phyloP scores from a whole-genome alignment of 2,329 filamentous ascomycete genomes.

The Xylaria hypoxylon region DNA sequence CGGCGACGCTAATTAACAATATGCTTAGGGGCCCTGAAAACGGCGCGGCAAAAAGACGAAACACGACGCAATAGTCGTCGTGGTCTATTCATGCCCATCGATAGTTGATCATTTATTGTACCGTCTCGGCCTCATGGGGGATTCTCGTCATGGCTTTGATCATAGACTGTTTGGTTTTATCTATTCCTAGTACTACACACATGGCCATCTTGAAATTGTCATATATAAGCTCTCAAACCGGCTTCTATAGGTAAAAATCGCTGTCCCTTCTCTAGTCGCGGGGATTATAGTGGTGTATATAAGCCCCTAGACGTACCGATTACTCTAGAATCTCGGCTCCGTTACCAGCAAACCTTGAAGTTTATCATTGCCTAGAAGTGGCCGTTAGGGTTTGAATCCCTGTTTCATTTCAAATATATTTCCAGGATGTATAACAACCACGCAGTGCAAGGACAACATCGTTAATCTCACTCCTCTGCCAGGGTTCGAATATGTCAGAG shows the following conservation, averaged over 20 bases:
- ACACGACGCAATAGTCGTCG: not conserved
- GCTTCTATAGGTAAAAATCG: not conserved
- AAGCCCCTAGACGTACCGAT: no score
- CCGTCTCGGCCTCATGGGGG: not conserved
- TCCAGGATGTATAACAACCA: no score
- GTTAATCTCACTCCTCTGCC: no score
- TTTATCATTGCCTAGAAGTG: no score
- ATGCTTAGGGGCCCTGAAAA: not conserved
- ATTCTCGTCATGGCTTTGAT: not conserved
- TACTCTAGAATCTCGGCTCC: no score
- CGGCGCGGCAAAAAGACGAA: not conserved
- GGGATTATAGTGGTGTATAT: no score
- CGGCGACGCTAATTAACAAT: not conserved
- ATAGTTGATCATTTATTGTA: not conserved
- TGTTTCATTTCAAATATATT: no score
- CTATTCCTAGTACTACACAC: not conserved
- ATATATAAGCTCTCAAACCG: not conserved
- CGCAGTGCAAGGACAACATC: no score
- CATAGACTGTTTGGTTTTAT: not conserved
- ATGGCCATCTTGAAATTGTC: not conserved
- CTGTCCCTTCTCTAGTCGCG: not conserved
- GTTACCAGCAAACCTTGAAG: no score
- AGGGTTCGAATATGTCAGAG: no score
- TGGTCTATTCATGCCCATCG: not conserved
- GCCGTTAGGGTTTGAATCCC: no score